Evolutionary conservation across 2,329 filamentous ascomycete species (phyloP).

Genomic region (Sclerotinia spermophila): DNA sequence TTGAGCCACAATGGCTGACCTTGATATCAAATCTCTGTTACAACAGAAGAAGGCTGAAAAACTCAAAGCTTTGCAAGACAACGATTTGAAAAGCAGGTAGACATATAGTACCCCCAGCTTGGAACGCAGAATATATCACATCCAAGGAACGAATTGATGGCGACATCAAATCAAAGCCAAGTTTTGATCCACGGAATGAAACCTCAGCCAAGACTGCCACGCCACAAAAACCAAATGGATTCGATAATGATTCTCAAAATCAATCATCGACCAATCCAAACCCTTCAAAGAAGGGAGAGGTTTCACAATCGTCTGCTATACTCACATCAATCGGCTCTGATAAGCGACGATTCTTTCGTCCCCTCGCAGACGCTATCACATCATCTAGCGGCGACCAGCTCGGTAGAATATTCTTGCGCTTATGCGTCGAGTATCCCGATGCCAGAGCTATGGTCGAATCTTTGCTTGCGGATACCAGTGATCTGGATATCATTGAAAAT

Average conservation of each 20-base stretch:
- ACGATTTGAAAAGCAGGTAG: not conserved
- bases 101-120: not conserved
- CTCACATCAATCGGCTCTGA: conserved; percentile 3
- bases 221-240: not conserved
- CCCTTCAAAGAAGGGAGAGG: not conserved
- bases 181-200: not conserved
- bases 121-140: not conserved
- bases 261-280: conserved; percentile 1
- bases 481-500: not conserved
- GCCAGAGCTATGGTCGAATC: conserved; percentile 6
- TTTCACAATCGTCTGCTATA: not conserved
- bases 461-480: not conserved
- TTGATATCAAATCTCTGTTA: not conserved
- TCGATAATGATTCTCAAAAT: not conserved
- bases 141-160: not conserved
- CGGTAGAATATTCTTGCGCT: not conserved
- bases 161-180: not conserved
- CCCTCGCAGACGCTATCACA: conserved; percentile 11
- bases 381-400: not conserved
- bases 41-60: not conserved
- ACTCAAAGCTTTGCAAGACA: not conserved
- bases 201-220: not conserved
- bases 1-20: not conserved
- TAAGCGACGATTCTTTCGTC: conserved; percentile 13
- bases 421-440: conserved; percentile 13